These are phyloP conservation scores for Neurospora sp. DNA, from an alignment of 495 filamentous ascomycete species.

Conservation along the genomic window DNA sequence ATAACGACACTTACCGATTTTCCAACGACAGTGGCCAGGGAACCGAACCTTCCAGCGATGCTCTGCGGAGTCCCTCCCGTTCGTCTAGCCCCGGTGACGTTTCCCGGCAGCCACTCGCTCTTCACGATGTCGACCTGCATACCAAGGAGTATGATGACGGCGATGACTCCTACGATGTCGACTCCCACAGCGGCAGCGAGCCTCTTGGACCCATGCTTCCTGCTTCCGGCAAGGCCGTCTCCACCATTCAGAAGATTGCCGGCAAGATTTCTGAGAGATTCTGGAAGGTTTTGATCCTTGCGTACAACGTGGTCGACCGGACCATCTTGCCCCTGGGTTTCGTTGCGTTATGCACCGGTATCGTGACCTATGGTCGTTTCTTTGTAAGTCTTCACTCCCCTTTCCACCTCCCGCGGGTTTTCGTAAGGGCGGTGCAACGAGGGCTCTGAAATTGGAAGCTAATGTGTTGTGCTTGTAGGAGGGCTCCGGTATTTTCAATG, in stretches of 20 bases:
- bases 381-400: constrained; percentile 36
- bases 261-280: constrained; percentile 29
- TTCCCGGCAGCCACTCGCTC: constrained; percentile 33
- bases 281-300: constrained; percentile 33
- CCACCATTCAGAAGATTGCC: constrained; percentile 21
- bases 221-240: constrained; percentile 8
- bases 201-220: constrained; percentile 14
- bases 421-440: constrained; percentile 15
- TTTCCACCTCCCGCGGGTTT: background rate
- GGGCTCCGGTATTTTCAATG: constrained; percentile 45
- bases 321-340: constrained; percentile 43
- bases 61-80: constrained; percentile 52
- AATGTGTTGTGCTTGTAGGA: constrained; percentile 6
- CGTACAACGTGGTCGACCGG: constrained; percentile 34
- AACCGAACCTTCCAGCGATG: constrained; percentile 61
- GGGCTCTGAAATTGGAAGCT: constrained; percentile 32
- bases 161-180: constrained; percentile 25
- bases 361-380: constrained; percentile 46
- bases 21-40: constrained; percentile 87
- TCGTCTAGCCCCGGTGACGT: constrained; percentile 43
- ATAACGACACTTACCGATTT: constrained; percentile 44
- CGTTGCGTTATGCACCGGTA: constrained; percentile 48
- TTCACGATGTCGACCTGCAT: constrained; percentile 31
- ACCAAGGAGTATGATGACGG: constrained; percentile 37
- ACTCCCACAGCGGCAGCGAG: constrained; percentile 9